A percentile compares a stretch with the other conserved stretches of the same genome.
phyloP scores from a whole-genome alignment of 441 rosid genomes.

The Croton laevigatus region DNA sequence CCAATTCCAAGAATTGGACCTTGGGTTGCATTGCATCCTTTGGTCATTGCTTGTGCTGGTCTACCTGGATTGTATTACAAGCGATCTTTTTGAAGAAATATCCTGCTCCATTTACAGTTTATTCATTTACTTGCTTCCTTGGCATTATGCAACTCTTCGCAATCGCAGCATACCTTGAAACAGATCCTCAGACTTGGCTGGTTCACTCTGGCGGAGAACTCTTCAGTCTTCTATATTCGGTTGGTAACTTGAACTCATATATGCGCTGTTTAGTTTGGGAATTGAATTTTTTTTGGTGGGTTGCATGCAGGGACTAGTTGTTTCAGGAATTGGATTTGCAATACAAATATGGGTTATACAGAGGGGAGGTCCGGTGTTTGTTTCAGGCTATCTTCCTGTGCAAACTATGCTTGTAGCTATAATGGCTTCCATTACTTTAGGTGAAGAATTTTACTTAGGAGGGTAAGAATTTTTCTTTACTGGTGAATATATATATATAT shows the following conservation, averaged over 20 bases:
- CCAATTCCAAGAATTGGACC: constrained; percentile 55
- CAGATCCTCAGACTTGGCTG: constrained; percentile 58
- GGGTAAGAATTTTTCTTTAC: constrained; percentile 42
- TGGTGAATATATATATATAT: not conserved
- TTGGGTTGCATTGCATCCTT: constrained; percentile 70
- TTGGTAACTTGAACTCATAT: constrained; percentile 25
- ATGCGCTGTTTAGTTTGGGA: too few species aligned
- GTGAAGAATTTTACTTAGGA: constrained; percentile 77
- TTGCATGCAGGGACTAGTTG: constrained; percentile 71
- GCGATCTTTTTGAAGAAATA: constrained; percentile 70
- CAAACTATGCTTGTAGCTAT: constrained; percentile 80
- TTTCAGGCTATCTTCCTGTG: constrained; percentile 70
- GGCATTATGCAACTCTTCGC: constrained; percentile 60
- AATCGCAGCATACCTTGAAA: constrained; percentile 57
- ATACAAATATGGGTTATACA: constrained; percentile 78
- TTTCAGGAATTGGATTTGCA: constrained; percentile 82
- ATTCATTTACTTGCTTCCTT: constrained; percentile 69
- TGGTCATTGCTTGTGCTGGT: constrained; percentile 87
- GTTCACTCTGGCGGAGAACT: constrained; percentile 49
- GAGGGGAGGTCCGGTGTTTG: constrained; percentile 82
- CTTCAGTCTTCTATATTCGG: constrained; percentile 60
- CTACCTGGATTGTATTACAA: constrained; percentile 86
- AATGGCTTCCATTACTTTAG: constrained; percentile 60
- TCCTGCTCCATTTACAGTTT: constrained; percentile 80
- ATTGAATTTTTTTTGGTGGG: not conserved